Conservation (phyloP, 176 grass and related monocot genomes). For the Dactylis glomerata region DNA sequence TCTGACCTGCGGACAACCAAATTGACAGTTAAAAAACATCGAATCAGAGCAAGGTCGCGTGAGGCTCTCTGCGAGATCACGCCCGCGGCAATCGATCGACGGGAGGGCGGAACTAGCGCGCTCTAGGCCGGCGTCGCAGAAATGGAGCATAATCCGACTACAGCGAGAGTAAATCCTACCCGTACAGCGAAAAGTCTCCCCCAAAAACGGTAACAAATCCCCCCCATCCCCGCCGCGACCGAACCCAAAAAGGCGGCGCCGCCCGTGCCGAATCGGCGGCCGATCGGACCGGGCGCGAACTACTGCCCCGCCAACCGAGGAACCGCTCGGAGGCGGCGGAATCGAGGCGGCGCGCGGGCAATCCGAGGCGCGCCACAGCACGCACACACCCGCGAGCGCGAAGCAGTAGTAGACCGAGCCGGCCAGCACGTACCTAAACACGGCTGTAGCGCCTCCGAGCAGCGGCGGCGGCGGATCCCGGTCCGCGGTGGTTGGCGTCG, state of each 20-base stretch:
- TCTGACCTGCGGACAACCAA: slow-evolving; percentile 1
- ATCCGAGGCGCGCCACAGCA: background rate
- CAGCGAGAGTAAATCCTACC: background rate
- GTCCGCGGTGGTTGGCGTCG: background rate
- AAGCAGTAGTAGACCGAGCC: background rate
- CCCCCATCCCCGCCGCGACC: background rate
- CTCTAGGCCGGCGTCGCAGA: background rate
- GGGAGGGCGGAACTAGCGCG: background rate
- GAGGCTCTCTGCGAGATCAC: background rate
- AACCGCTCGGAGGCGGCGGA: background rate
- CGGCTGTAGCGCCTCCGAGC: background rate
- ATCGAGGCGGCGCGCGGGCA: background rate
- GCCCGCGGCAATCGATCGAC: background rate
- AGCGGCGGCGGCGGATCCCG: background rate
- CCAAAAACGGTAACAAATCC: background rate
- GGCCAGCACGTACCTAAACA: background rate
- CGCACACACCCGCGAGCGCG: background rate
- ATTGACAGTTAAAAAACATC: background rate
- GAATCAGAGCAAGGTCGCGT: background rate
- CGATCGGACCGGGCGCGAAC: background rate
- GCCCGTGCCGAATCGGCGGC: background rate
- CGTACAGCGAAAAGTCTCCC: no score
- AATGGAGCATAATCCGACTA: background rate
- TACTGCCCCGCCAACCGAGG: background rate
- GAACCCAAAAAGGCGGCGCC: background rate